Evolutionary conservation across 1,284 basidiomycete species (phyloP), one percentile per base, ranked within the genome.

Genomic region (Exsudoporus floridanus): DNA sequence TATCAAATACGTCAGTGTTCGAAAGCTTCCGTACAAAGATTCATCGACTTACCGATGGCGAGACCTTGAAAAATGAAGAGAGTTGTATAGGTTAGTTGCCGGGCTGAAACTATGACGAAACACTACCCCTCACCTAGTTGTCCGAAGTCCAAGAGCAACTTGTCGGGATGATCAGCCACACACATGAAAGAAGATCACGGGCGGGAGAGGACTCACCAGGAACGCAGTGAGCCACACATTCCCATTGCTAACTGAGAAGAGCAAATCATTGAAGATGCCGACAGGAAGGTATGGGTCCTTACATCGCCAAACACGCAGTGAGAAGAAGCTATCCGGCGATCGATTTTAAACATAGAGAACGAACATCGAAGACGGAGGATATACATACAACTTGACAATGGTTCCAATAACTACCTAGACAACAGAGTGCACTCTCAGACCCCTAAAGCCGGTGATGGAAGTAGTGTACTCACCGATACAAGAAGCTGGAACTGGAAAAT

Each of bases 261-360:
- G 16, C 46, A 51, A 46, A 53, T 54, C 27, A 57, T 37, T 10
- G 23, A 36, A 25, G 19, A 28, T 47, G 23, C 42, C 7, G 16
- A 25, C 4, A 18, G 7, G 6, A 14, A 52, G 2, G 18, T 37
- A 44, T 34, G 40, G 7, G 23, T 6, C 36, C 83, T 67, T 63
- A 88, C 85, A 88, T 70, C 84, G 72, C 83, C 83, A 88, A 44
- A 88, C 84, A 33, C 86, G 78, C 59, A 85, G 67, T 1, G 75
- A 78, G 55, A 86, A 88, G 53, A 79, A 79, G 27, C 85, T 87
- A 40, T 1, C 46, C 21, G 14, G 19, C 1, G n/a, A 33, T n/a
- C 21, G 31, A 25, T 18, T 28, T 51, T 37, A 30, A 46, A 34
- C 5, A 31, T 13, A 19, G 8, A 25, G 10, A 18, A 47, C 2